Evolutionary conservation across 2,329 filamentous ascomycete species (phyloP), one percentile per base, ranked within the genome.

Genomic region (Verticillium klebahnii): DNA sequence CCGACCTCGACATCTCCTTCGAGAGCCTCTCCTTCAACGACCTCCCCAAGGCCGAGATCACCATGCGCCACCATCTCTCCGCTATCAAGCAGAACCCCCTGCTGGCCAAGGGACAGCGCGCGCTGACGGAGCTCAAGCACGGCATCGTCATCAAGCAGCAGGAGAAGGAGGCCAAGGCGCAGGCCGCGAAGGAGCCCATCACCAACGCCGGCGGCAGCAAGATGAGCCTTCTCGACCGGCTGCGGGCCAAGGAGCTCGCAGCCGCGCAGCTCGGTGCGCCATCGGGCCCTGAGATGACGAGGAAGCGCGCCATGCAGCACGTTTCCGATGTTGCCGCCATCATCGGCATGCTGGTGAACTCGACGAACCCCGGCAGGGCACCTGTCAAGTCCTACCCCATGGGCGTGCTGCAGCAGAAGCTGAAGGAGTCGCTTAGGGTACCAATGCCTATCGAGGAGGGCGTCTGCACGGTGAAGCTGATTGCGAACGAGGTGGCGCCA

Each of bases 161-260:
- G 66, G 73, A 80, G 63, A 78, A 78, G 63, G 73, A 77, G 40
- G 65, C 67, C 17, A 79, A 75, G 63, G 67, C 71, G 59, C 73
- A 74, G 31, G 69, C 73, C 64, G 57, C 68, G 63, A 69, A 68
- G 39, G 31, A 34, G 29, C 15, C 57, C 14, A 31, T 29, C 4
- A 55, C 40, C 39, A 59, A 69, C 65, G 64, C 77, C 1, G 78
- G 80, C 58, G 80, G 77, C 54, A 73, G 75, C 56, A 80, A 87
- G 76, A 87, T 89, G 78, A 86, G 85, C 60, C 84, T 96, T 29
- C 81, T 95, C 62, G 90, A 93, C 72, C 88, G 90, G 57, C 85
- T 96, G 65, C 88, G 89, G 65, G 80, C 83, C 60, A 94, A 94
- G 77, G 85, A 90, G 67, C 74, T 82, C 67, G 79, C 84, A 71